Percentiles rank a stretch among this genome's conserved stretches.
Evolutionary conservation across 2,329 filamentous ascomycete species (phyloP).

Genomic region (Sclerotinia subarctica): DNA sequence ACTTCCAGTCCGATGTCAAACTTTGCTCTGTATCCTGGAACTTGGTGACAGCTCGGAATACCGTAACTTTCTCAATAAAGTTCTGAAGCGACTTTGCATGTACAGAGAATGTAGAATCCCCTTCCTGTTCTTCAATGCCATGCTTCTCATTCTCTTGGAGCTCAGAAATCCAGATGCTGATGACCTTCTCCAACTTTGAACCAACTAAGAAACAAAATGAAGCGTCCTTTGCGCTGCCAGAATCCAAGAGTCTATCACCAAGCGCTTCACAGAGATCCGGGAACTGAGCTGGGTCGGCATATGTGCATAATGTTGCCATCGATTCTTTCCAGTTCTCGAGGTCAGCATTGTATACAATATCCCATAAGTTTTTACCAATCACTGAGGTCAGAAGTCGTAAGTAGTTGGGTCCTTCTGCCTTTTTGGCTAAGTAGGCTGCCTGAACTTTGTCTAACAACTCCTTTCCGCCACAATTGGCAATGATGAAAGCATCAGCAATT

Average conservation of each 20-base stretch:
- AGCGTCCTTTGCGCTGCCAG: slow-evolving; percentile 78
- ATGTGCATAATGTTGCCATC: slow-evolving; percentile 94
- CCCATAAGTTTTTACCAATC: slow-evolving; percentile 95
- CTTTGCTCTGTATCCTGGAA: slow-evolving; percentile 77
- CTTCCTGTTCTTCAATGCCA: slow-evolving; percentile 63
- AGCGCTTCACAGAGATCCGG: slow-evolving; percentile 92
- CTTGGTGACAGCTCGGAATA: slow-evolving; percentile 91
- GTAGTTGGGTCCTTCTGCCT: slow-evolving; percentile 83
- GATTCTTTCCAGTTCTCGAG: slow-evolving; percentile 93
- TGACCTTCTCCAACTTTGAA: slow-evolving; percentile 95
- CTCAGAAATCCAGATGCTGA: slow-evolving; percentile 89
- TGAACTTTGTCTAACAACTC: slow-evolving; percentile 93
- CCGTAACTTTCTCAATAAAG: slow-evolving; percentile 96
- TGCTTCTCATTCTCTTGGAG: slow-evolving; percentile 79
- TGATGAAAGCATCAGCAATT: slow-evolving; percentile 94
- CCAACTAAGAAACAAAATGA: slow-evolving; percentile 96
- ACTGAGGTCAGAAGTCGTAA: slow-evolving; percentile 86
- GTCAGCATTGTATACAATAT: slow-evolving; percentile 94
- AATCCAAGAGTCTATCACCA: slow-evolving; percentile 83
- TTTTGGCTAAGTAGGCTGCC: slow-evolving; percentile 81
- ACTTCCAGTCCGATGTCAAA: slow-evolving; percentile 79
- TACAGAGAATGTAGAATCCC: slow-evolving; percentile 83
- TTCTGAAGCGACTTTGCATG: slow-evolving; percentile 85
- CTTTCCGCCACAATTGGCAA: slow-evolving; percentile 93
- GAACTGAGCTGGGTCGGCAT: slow-evolving; percentile 86